phyloP scores from a whole-genome alignment of 2,329 filamentous ascomycete species.

The Dendrostoma leiphaemia region DNA sequence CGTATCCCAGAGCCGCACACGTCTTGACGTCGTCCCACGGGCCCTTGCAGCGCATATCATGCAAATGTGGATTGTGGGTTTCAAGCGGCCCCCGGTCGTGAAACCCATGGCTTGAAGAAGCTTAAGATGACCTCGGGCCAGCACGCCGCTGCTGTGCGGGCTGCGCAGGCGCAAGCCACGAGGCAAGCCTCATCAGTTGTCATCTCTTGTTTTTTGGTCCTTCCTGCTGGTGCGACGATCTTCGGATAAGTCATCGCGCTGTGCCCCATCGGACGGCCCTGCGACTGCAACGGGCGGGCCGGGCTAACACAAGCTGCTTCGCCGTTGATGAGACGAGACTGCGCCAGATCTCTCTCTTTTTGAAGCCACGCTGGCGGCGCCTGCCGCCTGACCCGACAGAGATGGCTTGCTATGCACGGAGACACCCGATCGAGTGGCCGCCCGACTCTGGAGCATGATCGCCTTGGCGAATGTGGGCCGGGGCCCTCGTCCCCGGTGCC shows the following conservation, averaged over 20 bases:
- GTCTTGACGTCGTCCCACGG: not conserved
- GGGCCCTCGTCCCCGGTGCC: not conserved
- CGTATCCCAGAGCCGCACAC: conserved; percentile 7
- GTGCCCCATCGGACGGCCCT: not conserved
- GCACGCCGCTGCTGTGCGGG: not conserved
- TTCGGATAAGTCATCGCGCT: not conserved
- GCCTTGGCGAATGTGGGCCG: not conserved
- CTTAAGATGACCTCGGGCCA: not conserved
- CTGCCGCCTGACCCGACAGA: not conserved
- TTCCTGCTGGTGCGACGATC: not conserved
- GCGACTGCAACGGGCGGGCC: not conserved
- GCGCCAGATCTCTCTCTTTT: not conserved
- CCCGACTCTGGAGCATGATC: not conserved
- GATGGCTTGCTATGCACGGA: not conserved
- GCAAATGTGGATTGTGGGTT: conserved; percentile 3
- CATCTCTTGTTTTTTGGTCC: too few relatives aligned
- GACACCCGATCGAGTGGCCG: not conserved
- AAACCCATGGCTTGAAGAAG: not conserved
- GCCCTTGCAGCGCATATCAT: not conserved
- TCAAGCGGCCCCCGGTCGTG: conserved; percentile 2
- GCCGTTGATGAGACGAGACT: not conserved
- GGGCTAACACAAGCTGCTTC: not conserved
- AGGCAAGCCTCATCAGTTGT: not conserved
- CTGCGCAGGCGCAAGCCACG: not conserved
- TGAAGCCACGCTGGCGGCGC: not conserved